Evolutionary conservation across 176 grass and related monocot genomes (phyloP).

Genomic region (Juncus effusus): DNA sequence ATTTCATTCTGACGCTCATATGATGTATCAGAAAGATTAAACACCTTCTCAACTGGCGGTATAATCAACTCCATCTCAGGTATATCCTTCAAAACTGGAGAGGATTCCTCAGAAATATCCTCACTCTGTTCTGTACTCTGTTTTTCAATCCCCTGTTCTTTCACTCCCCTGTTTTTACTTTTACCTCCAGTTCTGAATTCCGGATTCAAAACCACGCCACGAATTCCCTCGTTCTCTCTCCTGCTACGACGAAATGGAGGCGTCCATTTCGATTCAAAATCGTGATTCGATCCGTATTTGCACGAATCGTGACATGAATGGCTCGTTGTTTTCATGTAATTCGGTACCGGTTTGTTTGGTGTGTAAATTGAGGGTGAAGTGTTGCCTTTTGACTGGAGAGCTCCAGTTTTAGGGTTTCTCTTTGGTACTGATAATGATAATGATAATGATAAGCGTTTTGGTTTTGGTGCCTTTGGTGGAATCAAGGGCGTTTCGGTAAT

Average conservation of each 20-base stretch:
- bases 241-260: constrained; percentile 28
- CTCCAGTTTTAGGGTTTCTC: background rate
- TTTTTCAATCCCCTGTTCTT: constrained; percentile 23
- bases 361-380: constrained; percentile 10
- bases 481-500: too few species aligned
- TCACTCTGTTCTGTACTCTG: constrained; percentile 24
- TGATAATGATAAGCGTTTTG: too few species aligned
- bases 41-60: constrained; percentile 24
- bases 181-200: background rate
- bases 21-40: constrained; percentile 28
- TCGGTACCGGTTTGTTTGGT: constrained; percentile 41
- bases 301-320: constrained; percentile 83
- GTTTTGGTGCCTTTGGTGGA: too few species aligned
- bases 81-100: constrained; percentile 1
- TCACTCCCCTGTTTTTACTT: constrained; percentile 3
- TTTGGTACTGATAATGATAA: background rate
- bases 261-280: constrained; percentile 40
- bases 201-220: constrained; percentile 16
- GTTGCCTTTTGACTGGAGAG: background rate
- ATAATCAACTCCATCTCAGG: too few species aligned
- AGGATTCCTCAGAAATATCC: constrained; percentile 27
- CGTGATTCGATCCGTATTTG: constrained; percentile 65
- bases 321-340: constrained; percentile 57
- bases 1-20: constrained; percentile 11
- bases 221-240: constrained; percentile 9